A percentile compares a stretch with the other conserved stretches of the same genome.
Conservation (phyloP, 1,284 basidiomycete genomes). For the Cutaneotrichosporon cyanovorans region DNA sequence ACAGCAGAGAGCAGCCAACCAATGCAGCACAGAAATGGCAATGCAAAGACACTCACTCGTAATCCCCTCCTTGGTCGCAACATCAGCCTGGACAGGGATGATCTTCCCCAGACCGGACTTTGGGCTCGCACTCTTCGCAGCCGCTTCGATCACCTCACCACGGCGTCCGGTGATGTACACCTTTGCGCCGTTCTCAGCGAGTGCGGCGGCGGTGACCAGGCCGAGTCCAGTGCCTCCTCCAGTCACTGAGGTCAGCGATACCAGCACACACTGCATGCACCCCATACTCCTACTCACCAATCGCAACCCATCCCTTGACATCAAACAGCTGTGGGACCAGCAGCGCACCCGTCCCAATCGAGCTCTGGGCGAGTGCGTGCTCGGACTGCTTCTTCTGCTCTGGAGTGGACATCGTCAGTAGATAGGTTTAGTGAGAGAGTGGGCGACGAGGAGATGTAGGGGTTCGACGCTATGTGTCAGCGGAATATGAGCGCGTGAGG, state of each 20-base stretch:
- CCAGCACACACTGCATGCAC: no score
- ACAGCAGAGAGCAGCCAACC: no score
- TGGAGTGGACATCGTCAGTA: no score
- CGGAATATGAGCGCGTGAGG: no score
- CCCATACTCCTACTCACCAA: constrained; percentile 14
- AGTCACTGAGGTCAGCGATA: constrained; percentile 20
- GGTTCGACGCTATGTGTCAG: neutral
- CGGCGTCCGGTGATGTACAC: constrained; percentile 46
- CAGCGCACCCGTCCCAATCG: constrained; percentile 15
- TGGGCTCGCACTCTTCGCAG: constrained; percentile 22
- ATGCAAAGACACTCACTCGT: constrained; percentile 1
- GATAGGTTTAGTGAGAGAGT: no score
- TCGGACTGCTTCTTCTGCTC: neutral
- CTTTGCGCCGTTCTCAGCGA: constrained; percentile 43
- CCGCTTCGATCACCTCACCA: constrained; percentile 30
- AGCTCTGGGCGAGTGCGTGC: constrained; percentile 5
- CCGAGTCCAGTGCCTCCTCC: constrained; percentile 37
- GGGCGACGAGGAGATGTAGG: no score
- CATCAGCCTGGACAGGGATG: constrained; percentile 8
- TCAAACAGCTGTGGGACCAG: constrained; percentile 19
- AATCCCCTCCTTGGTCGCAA: constrained; percentile 10
- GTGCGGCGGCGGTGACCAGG: constrained; percentile 33
- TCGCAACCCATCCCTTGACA: constrained; percentile 24
- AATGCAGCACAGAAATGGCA: no score
- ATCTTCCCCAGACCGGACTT: constrained; percentile 11